phyloP scores from a whole-genome alignment of 192 early-diverging fungal genomes.

The Podila epicladia region DNA sequence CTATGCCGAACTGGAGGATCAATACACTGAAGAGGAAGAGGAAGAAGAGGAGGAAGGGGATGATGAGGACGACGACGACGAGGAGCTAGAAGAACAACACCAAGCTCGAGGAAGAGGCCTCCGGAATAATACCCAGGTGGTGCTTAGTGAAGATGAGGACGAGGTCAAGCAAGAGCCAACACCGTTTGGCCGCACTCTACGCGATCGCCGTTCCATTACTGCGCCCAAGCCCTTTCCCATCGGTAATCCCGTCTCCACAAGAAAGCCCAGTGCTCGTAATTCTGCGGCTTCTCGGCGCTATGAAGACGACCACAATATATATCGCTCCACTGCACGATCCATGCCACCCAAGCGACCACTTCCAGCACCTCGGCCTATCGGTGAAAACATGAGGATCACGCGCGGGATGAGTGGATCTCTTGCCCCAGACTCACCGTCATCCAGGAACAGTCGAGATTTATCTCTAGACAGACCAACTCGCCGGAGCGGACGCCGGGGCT shows the following conservation, averaged over 20 bases:
- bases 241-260: slow-evolving; percentile 5
- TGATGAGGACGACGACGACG: slow-evolving; percentile 16
- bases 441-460: slow-evolving; percentile 30
- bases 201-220: slow-evolving; percentile 32
- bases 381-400: slow-evolving; percentile 50
- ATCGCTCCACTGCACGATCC: slow-evolving; percentile 12
- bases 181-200: slow-evolving; percentile 22
- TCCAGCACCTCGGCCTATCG: slow-evolving; percentile 14
- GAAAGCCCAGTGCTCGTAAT: not conserved
- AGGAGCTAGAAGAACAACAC: not conserved
- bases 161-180: slow-evolving; percentile 3
- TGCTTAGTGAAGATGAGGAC: not conserved
- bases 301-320: slow-evolving; percentile 11
- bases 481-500: not conserved
- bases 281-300: slow-evolving; percentile 2
- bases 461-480: slow-evolving; percentile 17
- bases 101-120: no score
- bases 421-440: slow-evolving; percentile 22
- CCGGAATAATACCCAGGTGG: no score
- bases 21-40: not conserved
- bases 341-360: slow-evolving; percentile 15
- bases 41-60: slow-evolving; percentile 15
- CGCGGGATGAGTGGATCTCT: slow-evolving; percentile 42
- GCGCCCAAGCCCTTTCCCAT: slow-evolving; percentile 38
- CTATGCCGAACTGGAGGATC: slow-evolving; percentile 31